Base-by-base conservation (phyloP, 305 asterid genomes). In the Fraxinus velutina region DNA sequence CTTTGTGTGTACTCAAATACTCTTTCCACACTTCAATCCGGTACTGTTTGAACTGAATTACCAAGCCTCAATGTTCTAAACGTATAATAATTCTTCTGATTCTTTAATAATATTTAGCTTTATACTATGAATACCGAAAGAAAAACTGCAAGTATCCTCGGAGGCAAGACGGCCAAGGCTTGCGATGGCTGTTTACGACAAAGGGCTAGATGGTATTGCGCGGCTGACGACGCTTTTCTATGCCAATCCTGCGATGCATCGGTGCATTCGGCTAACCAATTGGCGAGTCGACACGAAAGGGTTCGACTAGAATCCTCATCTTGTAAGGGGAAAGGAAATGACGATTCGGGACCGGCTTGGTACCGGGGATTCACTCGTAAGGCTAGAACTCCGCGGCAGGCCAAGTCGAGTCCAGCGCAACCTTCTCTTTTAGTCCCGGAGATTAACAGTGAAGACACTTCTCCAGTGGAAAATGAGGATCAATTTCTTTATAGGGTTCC, bases 161-260 rank as follows among this genome's bases (percentile, higher is more conserved):
- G 91, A 12, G 92, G 93, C 34, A 90, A 88, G 79, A 90, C 92
- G 0, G 94, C 92, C 3, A 85, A 94, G 81, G 91, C 93, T 17
- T 93, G 97, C 5, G 96, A 93, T 36, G 89, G 90, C 90, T 93
- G 98, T 84, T 60, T 92, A 1, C 30, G 84, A 10, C 90, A 90
- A 73, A 79, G 96, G 71, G 98, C 98, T 1, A 85, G 96, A 17
- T 93, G 98, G 97, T 92, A 87, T 84, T 93, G 98, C 73, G 86
- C 88, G 0, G 93, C 97, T 0, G 97, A 93, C 21, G 98, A 93
- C 21, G 98, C 98, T 32, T 93, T 90, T 64, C 94, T 93, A 32
- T 93, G 98, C 84, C 98, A 90, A 74, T 37, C 86, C 5, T 93
- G 98, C 60, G 98, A 93, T 47, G 68, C 77, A 66, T 80, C 88